These are phyloP conservation scores for Paecilomyces variotii DNA, from an alignment of 2,329 filamentous ascomycete species.

Conservation along the genomic window DNA sequence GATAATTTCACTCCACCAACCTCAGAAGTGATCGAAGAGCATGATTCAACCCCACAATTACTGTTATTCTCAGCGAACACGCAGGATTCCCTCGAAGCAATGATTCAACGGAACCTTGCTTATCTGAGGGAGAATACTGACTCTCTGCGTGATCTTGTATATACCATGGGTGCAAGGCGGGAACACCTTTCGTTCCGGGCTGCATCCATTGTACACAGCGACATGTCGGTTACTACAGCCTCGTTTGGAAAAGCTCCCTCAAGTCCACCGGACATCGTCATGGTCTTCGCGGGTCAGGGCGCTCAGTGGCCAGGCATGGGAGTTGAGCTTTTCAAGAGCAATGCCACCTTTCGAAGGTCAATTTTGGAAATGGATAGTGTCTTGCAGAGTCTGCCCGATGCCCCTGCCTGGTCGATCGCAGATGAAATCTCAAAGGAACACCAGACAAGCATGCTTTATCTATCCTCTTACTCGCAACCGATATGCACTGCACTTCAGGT, in stretches of 20 bases:
- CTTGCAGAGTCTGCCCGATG: constrained; percentile 6
- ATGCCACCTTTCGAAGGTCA: not conserved
- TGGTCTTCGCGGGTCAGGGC: constrained; percentile 25
- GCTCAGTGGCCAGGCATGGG: constrained; percentile 19
- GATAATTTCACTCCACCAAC: not conserved
- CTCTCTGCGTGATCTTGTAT: constrained; percentile 2
- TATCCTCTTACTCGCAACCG: constrained; percentile 9
- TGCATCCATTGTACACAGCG: not conserved
- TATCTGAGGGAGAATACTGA: not conserved
- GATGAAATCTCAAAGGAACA: constrained; percentile 3
- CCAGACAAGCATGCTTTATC: constrained; percentile 4
- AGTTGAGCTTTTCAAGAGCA: constrained; percentile 10
- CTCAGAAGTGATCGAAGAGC: no score
- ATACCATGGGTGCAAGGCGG: constrained; percentile 4
- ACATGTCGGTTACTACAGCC: not conserved
- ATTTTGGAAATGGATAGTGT: constrained; percentile 4
- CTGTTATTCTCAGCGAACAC: constrained; percentile 5
- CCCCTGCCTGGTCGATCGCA: constrained; percentile 8
- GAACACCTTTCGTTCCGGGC: not conserved
- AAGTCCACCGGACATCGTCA: constrained; percentile 6
- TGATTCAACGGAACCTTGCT: not conserved
- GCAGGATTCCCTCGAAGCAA: not conserved
- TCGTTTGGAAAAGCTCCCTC: no score
- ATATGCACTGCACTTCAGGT: constrained; percentile 41
- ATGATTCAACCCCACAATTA: no score